These are phyloP conservation scores for Tolypocladium amazonense DNA, from an alignment of 2,329 filamentous ascomycete species.

Conservation along the genomic window DNA sequence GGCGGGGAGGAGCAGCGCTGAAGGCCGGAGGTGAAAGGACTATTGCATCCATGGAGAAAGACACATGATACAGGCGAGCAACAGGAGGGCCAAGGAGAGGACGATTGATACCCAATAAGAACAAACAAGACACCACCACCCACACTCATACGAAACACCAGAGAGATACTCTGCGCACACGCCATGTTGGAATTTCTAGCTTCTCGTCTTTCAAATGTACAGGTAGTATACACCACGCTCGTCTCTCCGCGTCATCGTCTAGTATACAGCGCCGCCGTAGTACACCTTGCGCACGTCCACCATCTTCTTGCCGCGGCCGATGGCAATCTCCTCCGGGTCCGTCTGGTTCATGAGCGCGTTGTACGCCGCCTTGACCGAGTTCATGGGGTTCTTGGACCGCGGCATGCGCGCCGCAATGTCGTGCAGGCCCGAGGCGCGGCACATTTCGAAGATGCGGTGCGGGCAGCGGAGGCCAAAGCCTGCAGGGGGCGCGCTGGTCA, in stretches of 20 bases:
- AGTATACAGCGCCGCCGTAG: constrained; percentile 57
- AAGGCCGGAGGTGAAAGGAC: constrained; percentile 10
- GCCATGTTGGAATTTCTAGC: background rate
- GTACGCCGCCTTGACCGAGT: constrained; percentile 87
- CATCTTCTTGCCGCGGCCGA: constrained; percentile 84
- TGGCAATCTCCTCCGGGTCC: constrained; percentile 80
- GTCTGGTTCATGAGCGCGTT: constrained; percentile 74
- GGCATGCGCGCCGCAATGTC: constrained; percentile 78
- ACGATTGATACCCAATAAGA: background rate
- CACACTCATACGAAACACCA: background rate
- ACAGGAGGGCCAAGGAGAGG: background rate
- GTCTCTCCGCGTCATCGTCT: background rate
- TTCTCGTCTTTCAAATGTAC: background rate
- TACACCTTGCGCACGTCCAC: constrained; percentile 96
- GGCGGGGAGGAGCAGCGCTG: constrained; percentile 22
- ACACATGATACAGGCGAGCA: background rate
- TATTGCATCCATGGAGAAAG: background rate
- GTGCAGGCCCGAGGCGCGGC: constrained; percentile 72
- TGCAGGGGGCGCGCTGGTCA: constrained; percentile 23
- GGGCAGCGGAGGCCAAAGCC: constrained; percentile 92
- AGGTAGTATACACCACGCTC: background rate
- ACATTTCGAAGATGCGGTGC: constrained; percentile 89
- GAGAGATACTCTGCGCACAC: background rate
- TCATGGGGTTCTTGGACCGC: constrained; percentile 91
- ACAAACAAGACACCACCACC: background rate